Conservation (phyloP, 148 eudicot species). For the Rhododendron molle region DNA sequence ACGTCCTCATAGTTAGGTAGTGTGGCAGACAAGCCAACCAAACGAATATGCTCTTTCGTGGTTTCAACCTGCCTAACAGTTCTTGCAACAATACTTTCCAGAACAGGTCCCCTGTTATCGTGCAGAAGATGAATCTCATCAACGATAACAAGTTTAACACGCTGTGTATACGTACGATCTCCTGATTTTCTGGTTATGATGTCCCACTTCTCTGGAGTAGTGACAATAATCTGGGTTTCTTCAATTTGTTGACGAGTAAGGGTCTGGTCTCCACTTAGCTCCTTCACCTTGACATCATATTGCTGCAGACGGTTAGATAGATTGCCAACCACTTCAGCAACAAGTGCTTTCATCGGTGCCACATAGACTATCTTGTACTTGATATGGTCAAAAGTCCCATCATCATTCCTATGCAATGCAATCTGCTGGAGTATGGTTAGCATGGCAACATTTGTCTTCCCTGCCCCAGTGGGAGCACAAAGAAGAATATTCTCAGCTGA, state of each 20-base stretch:
- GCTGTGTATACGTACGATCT: constrained; percentile 63
- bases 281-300: constrained; percentile 57
- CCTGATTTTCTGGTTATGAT: constrained; percentile 68
- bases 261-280: constrained; percentile 67
- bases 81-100: constrained; percentile 71
- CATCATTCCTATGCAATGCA: constrained; percentile 40
- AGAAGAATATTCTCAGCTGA: constrained; percentile 58
- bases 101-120: constrained; percentile 68
- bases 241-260: constrained; percentile 57
- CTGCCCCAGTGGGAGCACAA: constrained; percentile 74
- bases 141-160: constrained; percentile 57
- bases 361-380: constrained; percentile 62
- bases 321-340: constrained; percentile 66
- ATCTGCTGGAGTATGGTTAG: constrained; percentile 67
- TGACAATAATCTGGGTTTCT: constrained; percentile 67
- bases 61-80: constrained; percentile 66
- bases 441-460: constrained; percentile 69
- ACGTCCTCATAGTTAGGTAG: constrained; percentile 67
- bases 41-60: constrained; percentile 55
- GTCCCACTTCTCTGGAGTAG: constrained; percentile 78
- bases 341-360: constrained; percentile 71
- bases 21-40: constrained; percentile 64
- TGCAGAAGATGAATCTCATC: constrained; percentile 73
- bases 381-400: constrained; percentile 44
- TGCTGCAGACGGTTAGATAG: constrained; percentile 51